These are phyloP conservation scores for Paspalum notatum DNA, from an alignment of 176 grass and related monocot species.

Conservation along the genomic window DNA sequence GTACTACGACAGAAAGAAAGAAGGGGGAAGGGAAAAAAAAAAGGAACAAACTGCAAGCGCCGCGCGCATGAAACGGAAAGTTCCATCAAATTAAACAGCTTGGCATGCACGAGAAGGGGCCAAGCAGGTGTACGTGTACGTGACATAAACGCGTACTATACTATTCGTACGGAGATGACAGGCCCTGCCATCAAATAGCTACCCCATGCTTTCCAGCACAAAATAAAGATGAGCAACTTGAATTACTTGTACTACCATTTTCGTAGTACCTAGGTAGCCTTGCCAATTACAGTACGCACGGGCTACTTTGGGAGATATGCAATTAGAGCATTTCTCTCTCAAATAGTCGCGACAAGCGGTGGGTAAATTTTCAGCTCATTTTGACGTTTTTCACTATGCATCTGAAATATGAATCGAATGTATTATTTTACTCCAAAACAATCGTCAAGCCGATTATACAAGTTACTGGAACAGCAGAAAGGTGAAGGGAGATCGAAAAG, in stretches of 20 bases:
- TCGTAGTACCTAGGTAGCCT: not conserved
- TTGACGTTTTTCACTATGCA: not conserved
- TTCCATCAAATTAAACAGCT: not conserved
- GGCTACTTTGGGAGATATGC: not conserved
- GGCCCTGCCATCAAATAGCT: not conserved
- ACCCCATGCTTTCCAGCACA: not conserved
- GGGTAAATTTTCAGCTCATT: too few relatives aligned
- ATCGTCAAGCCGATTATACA: not conserved
- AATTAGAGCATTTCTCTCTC: not conserved
- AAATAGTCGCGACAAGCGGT: too few relatives aligned
- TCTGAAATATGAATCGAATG: not conserved
- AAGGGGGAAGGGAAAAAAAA: too few relatives aligned
- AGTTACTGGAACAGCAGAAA: not conserved
- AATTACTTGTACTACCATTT: not conserved
- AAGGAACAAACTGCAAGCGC: not conserved
- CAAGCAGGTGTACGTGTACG: not conserved
- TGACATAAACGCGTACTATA: not conserved
- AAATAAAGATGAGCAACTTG: not conserved
- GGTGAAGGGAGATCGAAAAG: too few relatives aligned
- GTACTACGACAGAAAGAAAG: too few relatives aligned
- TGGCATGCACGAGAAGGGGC: not conserved
- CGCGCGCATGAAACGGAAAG: not conserved
- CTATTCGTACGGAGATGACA: not conserved
- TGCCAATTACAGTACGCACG: not conserved
- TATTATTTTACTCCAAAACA: not conserved